phyloP scores from a whole-genome alignment of 2,329 filamentous ascomycete species.

The Trichoderma sp. region DNA sequence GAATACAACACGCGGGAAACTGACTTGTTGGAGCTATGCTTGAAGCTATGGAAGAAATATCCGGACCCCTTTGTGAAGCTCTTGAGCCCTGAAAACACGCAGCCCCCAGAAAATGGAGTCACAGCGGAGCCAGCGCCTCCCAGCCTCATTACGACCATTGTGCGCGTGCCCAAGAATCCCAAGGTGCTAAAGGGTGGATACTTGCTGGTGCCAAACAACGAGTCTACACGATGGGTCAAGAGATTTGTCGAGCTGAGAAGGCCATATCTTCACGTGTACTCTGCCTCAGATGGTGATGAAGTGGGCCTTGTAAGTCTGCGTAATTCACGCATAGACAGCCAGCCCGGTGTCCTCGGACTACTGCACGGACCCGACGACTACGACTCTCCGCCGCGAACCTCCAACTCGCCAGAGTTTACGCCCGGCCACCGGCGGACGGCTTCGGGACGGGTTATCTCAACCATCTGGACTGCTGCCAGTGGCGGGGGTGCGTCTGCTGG shows the following conservation, averaged over 20 bases:
- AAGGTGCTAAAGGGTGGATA: constrained; percentile 82
- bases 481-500: constrained; percentile 29
- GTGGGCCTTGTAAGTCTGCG: constrained; percentile 83
- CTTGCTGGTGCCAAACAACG: constrained; percentile 78
- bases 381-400: constrained; percentile 33
- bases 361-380: constrained; percentile 53
- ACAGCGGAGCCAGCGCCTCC: constrained; percentile 50
- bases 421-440: constrained; percentile 48
- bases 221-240: constrained; percentile 81
- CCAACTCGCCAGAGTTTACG: constrained; percentile 38
- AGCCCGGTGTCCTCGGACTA: constrained; percentile 80
- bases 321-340: constrained; percentile 87
- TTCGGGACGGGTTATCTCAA: constrained; percentile 53
- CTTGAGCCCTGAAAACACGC: constrained; percentile 59
- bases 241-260: constrained; percentile 88
- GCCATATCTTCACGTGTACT: constrained; percentile 90
- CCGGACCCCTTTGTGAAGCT: constrained; percentile 56
- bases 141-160: constrained; percentile 71
- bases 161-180: constrained; percentile 76
- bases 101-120: constrained; percentile 65
- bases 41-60: constrained; percentile 64
- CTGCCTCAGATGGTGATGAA: constrained; percentile 81
- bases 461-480: constrained; percentile 51
- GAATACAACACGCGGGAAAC: constrained; percentile 49
- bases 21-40: constrained; percentile 51